Percentiles rank a stretch among this genome's conserved stretches.
phyloP scores from a whole-genome alignment of 352 stramenopile species.

The Pythium grandisporangium region DNA sequence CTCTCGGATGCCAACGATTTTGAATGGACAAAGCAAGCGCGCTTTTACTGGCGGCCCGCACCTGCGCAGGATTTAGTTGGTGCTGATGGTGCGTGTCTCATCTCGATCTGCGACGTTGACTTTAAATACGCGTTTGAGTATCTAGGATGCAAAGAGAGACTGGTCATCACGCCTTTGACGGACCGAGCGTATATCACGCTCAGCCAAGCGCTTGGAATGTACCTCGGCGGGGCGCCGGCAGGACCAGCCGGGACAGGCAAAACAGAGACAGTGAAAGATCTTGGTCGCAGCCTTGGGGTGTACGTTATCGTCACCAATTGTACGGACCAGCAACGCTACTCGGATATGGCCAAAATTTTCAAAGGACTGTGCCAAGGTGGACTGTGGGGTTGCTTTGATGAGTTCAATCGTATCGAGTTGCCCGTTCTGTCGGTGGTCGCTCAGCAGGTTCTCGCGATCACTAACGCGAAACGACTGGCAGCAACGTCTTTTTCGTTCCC shows the following conservation, averaged over 20 bases:
- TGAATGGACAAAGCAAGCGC: slow-evolving; percentile 77
- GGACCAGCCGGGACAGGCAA: slow-evolving; percentile 87
- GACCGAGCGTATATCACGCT: slow-evolving; percentile 89
- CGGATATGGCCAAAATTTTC: slow-evolving; percentile 92
- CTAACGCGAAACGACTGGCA: slow-evolving; percentile 52
- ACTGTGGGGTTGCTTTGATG: slow-evolving; percentile 88
- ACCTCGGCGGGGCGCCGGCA: slow-evolving; percentile 81
- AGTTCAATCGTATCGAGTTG: slow-evolving; percentile 92
- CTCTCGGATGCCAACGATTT: slow-evolving; percentile 69
- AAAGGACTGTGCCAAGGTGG: slow-evolving; percentile 88
- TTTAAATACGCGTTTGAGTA: slow-evolving; percentile 93
- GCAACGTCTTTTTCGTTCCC: slow-evolving; percentile 52
- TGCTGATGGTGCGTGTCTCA: slow-evolving; percentile 84
- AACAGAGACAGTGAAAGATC: slow-evolving; percentile 89
- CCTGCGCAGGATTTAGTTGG: slow-evolving; percentile 78
- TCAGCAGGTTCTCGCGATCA: slow-evolving; percentile 87
- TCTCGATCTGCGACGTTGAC: slow-evolving; percentile 90
- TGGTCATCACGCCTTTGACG: slow-evolving; percentile 88
- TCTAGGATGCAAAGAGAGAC: slow-evolving; percentile 85
- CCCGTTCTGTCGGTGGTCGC: slow-evolving; percentile 90
- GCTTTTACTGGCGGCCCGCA: slow-evolving; percentile 60
- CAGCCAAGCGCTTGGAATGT: slow-evolving; percentile 83
- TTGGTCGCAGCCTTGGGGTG: slow-evolving; percentile 85
- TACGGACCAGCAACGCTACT: slow-evolving; percentile 86
- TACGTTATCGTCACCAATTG: slow-evolving; percentile 93